Evolutionary conservation across 1,284 basidiomycete species (phyloP), one percentile per base, ranked within the genome.

Genomic region (Ceratobasidium sp.): DNA sequence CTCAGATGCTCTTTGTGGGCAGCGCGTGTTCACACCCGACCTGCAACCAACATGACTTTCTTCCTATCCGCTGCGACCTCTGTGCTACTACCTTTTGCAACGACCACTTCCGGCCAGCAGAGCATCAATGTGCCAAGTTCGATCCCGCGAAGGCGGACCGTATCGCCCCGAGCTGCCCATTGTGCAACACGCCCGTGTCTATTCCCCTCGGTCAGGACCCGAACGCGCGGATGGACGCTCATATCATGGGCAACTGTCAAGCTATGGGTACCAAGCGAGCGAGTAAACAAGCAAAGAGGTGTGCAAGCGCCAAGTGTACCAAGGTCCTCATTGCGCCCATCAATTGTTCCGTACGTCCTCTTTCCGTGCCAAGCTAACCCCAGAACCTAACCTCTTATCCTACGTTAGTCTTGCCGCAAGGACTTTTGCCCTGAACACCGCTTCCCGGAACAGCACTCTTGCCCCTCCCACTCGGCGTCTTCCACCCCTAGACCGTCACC

Each of bases 271-370:
- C 86, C 77, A 85, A 87, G 7, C 84, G 85, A 64, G 91, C 92
- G 0, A 81, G 85, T 11, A 54, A 69, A 15, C 59, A 47, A 33
- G 27, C 66, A 3, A 72, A 72, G 47, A 66, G 74, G 29, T 94
- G 93, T 79, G 88, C 88, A 0, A 84, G 85, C 75, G 82, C 81
- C 19, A 89, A 86, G 79, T 94, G 93, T 79, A 87, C 86, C 73
- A 94, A 94, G 82, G 85, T 89, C 9, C 82, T 94, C 29, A 90
- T 91, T 81, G 85, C 89, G 0, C 91, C 91, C 7, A 94, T 94
- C 65, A 81, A 82, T 24, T 94, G 93, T 77, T 86, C 87, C 69
- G 93, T 94, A 81, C 73, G 91, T 86, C 9, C 47, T 51, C 31
- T 22, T 53, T 73, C 76, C 36, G 27, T 41, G 64, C 65, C 33